Evolutionary conservation across 345 rosid genomes (phyloP), one percentile per base, ranked within the genome.

Genomic region (Durio zibethinus): DNA sequence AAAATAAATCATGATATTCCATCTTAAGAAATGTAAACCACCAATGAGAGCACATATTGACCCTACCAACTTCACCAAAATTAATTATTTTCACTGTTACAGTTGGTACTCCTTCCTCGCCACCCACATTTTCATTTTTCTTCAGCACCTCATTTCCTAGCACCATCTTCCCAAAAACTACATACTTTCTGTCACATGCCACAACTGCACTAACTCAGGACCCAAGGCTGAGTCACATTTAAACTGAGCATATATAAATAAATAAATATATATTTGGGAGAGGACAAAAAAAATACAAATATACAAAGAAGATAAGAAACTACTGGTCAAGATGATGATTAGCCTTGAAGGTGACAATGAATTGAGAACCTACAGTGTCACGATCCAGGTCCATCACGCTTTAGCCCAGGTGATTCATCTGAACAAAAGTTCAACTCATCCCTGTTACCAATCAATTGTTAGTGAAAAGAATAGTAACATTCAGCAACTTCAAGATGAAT

Each of bases 101-200:
- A 23, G 87, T 74, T 33, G 96, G 97, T 62, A 78, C 80, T 78
- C 97, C 98, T 64, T 90, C 97, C 60, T 91, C 95, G 82, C 88
- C 97, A 29, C 93, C 98, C 21, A 74, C 92, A 81, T 83, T 77
- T 87, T 96, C 99, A 85, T 94, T 94, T 80, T 83, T 93, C 83
- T 92, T 90, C 72, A 96, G 77, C 77, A 92, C 81, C 75, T 94
- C 91, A 57, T 86, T 83, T 64, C 99, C 99, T 80, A 83, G 91
- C 80, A 94, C 90, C 82, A 96, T 92, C 91, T 92, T 89, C 82
- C 98, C 98, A 64, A 96, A 96, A 74, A 89, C 97, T 72, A 96
- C 89, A 85, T 82, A 80, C 72, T 88, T 94, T 84, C 98, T 92
- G 91, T 48, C 50, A 65, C 25, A 76, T 65, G 10, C 61, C 23